Conservation (phyloP, 2,329 filamentous ascomycete genomes). For the Cryphonectria japonica region DNA sequence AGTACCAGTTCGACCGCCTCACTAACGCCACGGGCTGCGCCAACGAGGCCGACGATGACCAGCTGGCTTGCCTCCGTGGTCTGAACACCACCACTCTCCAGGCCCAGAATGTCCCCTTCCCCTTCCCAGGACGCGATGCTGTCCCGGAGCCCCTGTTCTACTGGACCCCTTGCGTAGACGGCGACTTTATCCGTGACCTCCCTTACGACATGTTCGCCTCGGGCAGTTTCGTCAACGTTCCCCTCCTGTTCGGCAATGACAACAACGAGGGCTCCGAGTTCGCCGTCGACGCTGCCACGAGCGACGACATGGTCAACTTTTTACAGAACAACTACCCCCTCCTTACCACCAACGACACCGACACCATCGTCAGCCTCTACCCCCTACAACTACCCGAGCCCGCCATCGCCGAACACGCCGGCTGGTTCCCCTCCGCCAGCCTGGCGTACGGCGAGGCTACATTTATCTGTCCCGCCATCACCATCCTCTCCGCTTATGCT, state of each 20-base stretch:
- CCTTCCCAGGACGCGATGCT: slow-evolving; percentile 44
- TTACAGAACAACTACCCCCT: slow-evolving; percentile 52
- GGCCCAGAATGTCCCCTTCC: slow-evolving; percentile 43
- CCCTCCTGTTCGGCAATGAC: slow-evolving; percentile 53
- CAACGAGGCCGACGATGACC: slow-evolving; percentile 36
- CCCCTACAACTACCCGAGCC: slow-evolving; percentile 36
- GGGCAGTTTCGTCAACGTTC: slow-evolving; percentile 58
- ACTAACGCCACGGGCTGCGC: slow-evolving; percentile 43
- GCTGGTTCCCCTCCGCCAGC: slow-evolving; percentile 49
- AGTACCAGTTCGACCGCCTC: slow-evolving; percentile 51
- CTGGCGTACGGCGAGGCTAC: slow-evolving; percentile 51
- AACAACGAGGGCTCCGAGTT: slow-evolving; percentile 54
- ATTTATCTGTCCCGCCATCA: slow-evolving; percentile 49
- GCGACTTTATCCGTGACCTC: slow-evolving; percentile 47
- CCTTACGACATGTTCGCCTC: slow-evolving; percentile 47
- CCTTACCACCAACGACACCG: slow-evolving; percentile 42
- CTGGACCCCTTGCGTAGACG: slow-evolving; percentile 56
- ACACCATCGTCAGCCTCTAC: slow-evolving; percentile 45
- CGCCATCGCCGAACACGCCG: slow-evolving; percentile 42
- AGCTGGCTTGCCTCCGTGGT: slow-evolving; percentile 48
- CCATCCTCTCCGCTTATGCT: slow-evolving; percentile 43
- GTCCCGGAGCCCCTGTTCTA: slow-evolving; percentile 48
- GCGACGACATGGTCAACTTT: slow-evolving; percentile 44
- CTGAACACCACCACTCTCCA: slow-evolving; percentile 44
- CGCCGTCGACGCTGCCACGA: slow-evolving; percentile 42